A percentile compares a stretch with the other conserved stretches of the same genome.
Conservation (phyloP, 768 basidiomycete species). For the Russula emetica region DNA sequence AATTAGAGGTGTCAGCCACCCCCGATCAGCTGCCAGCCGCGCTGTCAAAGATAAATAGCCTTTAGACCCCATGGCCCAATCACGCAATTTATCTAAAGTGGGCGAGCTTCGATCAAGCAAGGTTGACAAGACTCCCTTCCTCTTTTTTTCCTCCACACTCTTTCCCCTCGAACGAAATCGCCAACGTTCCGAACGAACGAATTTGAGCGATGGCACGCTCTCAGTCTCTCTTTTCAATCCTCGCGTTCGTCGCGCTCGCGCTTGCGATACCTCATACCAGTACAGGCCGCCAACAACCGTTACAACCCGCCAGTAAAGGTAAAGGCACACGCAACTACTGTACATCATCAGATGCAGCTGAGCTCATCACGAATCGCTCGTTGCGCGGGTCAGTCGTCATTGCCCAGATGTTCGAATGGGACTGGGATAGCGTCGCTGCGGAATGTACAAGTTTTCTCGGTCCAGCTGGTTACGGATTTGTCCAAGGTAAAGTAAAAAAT, state of each 20-base stretch:
- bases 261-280: neutral
- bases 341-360: neutral
- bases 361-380: neutral
- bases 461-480: conserved; percentile 58
- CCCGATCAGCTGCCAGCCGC: too few species aligned
- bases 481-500: conserved; percentile 48
- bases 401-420: conserved; percentile 71
- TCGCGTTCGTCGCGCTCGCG: conserved; percentile 3
- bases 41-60: too few species aligned
- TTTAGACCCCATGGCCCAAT: too few species aligned
- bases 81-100: too few species aligned
- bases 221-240: neutral
- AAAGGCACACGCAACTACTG: neutral
- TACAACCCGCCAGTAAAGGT: conserved; percentile 1
- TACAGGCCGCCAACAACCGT: too few species aligned
- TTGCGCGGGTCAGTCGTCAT: conserved; percentile 41
- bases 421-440: conserved; percentile 47
- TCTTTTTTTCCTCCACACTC: neutral
- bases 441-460: conserved; percentile 66
- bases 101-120: too few species aligned
- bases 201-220: neutral
- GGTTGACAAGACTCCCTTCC: neutral
- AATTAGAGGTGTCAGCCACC: too few species aligned
- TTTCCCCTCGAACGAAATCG: neutral
- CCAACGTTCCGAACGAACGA: neutral